A percentile compares a stretch with the other conserved stretches of the same genome.
Conservation (phyloP, 2,329 filamentous ascomycete genomes). For the Penicillium hordei region DNA sequence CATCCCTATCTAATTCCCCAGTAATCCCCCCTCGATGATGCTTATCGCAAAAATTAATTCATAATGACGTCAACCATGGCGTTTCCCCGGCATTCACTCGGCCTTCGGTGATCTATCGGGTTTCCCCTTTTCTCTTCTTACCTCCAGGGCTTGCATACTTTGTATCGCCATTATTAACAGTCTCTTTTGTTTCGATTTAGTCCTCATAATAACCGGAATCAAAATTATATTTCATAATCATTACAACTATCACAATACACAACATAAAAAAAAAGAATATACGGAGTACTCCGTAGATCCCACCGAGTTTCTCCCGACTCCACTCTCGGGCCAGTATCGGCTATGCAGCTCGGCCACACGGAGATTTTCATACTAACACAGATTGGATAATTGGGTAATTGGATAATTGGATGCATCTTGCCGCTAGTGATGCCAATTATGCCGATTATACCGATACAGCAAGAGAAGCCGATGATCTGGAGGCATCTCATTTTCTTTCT, state of each 20-base stretch:
- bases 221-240: background rate
- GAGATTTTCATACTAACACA: conserved; percentile 21
- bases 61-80: background rate
- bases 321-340: conserved; percentile 37
- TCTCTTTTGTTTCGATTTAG: no score
- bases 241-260: background rate
- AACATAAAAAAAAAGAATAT: background rate
- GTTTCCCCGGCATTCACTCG: background rate
- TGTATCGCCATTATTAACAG: background rate
- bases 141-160: no score
- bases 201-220: background rate
- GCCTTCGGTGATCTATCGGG: background rate
- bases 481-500: background rate
- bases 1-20: background rate
- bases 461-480: background rate
- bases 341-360: conserved; percentile 37
- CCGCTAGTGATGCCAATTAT: background rate
- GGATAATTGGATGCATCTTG: background rate
- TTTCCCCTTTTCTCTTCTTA: no score
- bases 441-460: background rate
- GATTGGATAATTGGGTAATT: background rate
- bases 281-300: background rate
- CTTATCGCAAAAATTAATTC: background rate
- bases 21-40: background rate
- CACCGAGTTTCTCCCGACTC: conserved; percentile 10